Base-by-base conservation (phyloP, 1,284 basidiomycete species). In the Xerocomus amazonicus region DNA sequence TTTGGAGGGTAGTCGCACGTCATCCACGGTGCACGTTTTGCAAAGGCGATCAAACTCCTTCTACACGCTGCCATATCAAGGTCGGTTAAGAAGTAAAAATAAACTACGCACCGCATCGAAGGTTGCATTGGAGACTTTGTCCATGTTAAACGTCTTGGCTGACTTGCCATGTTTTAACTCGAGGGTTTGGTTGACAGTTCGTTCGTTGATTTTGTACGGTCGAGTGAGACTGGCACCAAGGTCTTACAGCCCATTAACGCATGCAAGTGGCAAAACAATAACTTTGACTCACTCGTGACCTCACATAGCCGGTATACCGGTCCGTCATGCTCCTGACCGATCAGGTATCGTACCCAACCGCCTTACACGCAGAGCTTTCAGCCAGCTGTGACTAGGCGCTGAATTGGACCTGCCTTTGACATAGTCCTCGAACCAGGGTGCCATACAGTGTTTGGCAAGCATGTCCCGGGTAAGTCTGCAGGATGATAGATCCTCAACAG, bases 291-390 rank as follows among this genome's bases (percentile, higher is more conserved):
- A 92, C 92, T 78, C 16, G 69, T 65, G 35, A 97, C 76, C 66
- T 90, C 82, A 64, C 92, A 92, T 47, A 93, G 77, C 41, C 92
- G 81, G 69, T 97, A 97, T 32, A 89, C 78, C n/a, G 78, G 75
- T 51, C 75, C 63, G 6, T 76, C 76, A 6, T 72, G 68, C 45
- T 80, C 76, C 3, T 72, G 57, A 0, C 84, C 83, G 57, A 89
- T 82, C 37, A 90, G 74, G 60, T 88, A 86, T 19, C 91, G 79
- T 6, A 95, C 90, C 78, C 83, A 95, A 23, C 81, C 80, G 43
- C 85, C 92, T 92, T 58, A 6, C 6, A 31, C 28, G 7, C 42
- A 23, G 34, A 36, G 12, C 28, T 51, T 45, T 66, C 39, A 58
- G 53, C 43, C 23, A 6, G 45, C 19, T 17, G 31, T 3, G 16